Evolutionary conservation across 225 moss, liverwort and hornwort species (phyloP), one percentile per base, ranked within the genome.

Genomic region (Marchantia polymorpha): DNA sequence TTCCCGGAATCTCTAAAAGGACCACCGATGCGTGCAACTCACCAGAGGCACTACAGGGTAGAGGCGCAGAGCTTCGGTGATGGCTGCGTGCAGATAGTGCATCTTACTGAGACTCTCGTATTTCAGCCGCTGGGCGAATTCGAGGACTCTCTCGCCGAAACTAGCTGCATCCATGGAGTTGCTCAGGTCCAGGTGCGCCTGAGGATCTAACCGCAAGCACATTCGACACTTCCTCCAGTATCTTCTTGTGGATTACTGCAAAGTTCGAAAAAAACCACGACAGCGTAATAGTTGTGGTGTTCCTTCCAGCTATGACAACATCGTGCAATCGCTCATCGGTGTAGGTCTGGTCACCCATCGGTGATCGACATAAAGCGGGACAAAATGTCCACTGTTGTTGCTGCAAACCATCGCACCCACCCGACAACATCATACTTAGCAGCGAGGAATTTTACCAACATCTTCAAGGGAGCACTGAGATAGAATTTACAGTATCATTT

Each of bases 11-110:
- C 39, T 39, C 39, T 39, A 5, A 5, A 39, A 39, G 39, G 39
- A 5, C 5, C 39, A 39, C 3, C 3, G 2, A 39, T 39, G 39
- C 39, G 39, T 39, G 66, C 13, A 80, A 78, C 86, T 61, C 69
- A 92, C 94, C 91, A 67, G 85, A 47, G 94, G 89, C 10, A 94
- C 92, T 0, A 92, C 89, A 47, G 94, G 96, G 64, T 94, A 87
- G 12, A 96, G 79, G 8, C 96, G 89, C 54, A 94, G 89, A 60
- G 89, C 86, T 74, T 94, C 96, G 20, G 87, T 89, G 5, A 96
- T 15, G 12, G 92, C 89, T 46, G 87, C 93, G 27, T 94, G 94
- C 14, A 96, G 90, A 77, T 96, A 96, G 52, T 89, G 83, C 91
- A 96, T 79, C 22, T 85, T 86, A 64, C 82, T 85, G 80, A 96